Base-by-base conservation (phyloP, 2,329 filamentous ascomycete species). In the Neonectria hederae region DNA sequence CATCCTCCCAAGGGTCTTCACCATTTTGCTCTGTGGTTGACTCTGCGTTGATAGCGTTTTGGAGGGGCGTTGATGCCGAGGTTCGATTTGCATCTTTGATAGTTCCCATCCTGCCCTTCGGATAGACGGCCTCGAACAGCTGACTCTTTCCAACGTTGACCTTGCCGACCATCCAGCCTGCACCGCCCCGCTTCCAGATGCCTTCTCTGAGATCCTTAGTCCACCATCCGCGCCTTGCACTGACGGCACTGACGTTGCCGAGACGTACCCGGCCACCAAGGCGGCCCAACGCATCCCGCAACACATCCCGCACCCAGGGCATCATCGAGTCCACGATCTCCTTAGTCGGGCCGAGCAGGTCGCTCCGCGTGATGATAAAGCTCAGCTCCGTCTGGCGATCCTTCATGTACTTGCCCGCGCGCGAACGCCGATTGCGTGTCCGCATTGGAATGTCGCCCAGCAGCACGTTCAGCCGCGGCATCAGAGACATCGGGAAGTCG, bases 121-220 rank as follows among this genome's bases (percentile, higher is more conserved):
- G 95, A 73, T 94, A 97, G 8, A 97, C 89, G 5, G 89, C 87
- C 71, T 96, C 90, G 65, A 98, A 97, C 2, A 99, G 86, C 74
- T 91, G 91, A 72, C 95, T 98, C 80, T 99, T 99, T 24, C 96
- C 97, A 2, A 98, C 97, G 75, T 99, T 99, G 67, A 94, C 93
- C 78, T 97, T 98, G n/a, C 96, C 96, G 3, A 99, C 92, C 84
- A 99, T 90, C 95, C 96, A 99, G 17, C 92, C 90, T 17, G 90
- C 96, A 5, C 95, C 95, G 4, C 93, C 94, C 53, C 92, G 87
- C 46, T 89, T 81, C 86, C 89, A 94, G 51, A 99, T 94, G 52
- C 94, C 90, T 70, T 97, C 90, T 77, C 93, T 97, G 59, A 99
- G 81, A 54, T 91, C 84, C 69, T 87, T 91, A 0, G 94, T 97